phyloP scores from a whole-genome alignment of 805 yeast genomes.

The Barnettozyma sp. region DNA sequence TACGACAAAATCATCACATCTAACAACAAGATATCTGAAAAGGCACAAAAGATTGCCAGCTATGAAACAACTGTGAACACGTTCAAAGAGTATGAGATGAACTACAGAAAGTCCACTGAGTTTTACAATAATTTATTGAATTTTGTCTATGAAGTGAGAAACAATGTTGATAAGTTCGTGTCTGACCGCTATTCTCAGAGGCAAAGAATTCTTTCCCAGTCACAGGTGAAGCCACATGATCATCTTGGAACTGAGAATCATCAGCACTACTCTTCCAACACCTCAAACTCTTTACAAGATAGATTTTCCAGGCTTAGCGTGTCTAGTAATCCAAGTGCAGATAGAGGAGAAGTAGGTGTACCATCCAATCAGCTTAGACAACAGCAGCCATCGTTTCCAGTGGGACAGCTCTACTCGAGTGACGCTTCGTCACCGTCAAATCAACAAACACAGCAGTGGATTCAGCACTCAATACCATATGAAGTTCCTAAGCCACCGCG shows the following conservation, averaged over 20 bases:
- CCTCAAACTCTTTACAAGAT: conserved; percentile 13
- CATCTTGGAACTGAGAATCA: no score
- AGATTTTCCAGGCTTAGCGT: conserved; percentile 18
- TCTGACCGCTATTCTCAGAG: conserved; percentile 22
- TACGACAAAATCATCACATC: conserved; percentile 42
- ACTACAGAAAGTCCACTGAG: conserved; percentile 51
- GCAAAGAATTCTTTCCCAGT: conserved; percentile 13
- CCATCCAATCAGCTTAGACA: no score
- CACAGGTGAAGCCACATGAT: conserved; percentile 9
- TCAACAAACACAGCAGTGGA: conserved; percentile 7
- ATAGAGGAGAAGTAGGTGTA: no score
- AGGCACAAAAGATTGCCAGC: conserved; percentile 34
- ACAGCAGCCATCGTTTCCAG: conserved; percentile 14
- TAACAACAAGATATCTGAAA: conserved; percentile 35
- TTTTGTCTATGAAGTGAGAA: conserved; percentile 19
- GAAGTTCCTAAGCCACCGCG: conserved; percentile 12
- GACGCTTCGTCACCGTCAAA: conserved; percentile 3
- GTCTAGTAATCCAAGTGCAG: conserved; percentile 14
- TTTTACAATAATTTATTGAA: conserved; percentile 49
- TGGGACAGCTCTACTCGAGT: conserved; percentile 6
- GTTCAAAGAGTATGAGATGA: conserved; percentile 54
- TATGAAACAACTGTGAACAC: conserved; percentile 43
- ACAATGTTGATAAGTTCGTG: conserved; percentile 20
- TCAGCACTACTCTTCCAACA: background rate
- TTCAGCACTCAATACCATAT: conserved; percentile 5